These are phyloP conservation scores for Umbelopsis vinacea DNA, from an alignment of 192 early-diverging fungal species.

Conservation along the genomic window DNA sequence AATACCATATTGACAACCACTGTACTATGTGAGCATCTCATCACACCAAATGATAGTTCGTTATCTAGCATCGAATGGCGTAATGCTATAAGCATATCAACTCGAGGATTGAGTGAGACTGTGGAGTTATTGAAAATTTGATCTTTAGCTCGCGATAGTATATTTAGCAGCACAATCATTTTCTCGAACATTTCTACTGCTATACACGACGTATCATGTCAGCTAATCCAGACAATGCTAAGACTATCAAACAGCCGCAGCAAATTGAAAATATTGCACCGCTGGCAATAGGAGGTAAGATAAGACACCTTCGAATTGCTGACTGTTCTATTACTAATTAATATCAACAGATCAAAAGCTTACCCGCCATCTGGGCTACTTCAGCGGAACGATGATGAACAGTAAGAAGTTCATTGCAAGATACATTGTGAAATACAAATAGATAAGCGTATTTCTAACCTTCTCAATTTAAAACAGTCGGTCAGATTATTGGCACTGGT, in stretches of 20 bases:
- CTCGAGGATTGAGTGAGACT: neutral
- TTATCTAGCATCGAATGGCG: constrained; percentile 12
- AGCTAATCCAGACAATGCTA: neutral
- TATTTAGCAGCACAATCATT: neutral
- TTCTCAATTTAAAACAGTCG: neutral
- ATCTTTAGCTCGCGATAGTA: neutral
- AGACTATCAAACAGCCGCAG: neutral
- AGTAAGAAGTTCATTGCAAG: neutral
- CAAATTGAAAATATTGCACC: constrained; percentile 32
- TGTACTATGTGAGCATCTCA: neutral
- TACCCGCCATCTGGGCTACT: constrained; percentile 32
- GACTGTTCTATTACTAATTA: neutral
- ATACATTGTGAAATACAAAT: neutral
- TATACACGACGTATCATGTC: neutral
- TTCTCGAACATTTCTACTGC: neutral
- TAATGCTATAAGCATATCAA: neutral
- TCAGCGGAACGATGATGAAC: constrained; percentile 36
- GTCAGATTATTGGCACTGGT: constrained; percentile 50
- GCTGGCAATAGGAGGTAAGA: constrained; percentile 35
- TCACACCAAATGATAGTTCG: neutral
- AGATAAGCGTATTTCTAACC: too few species aligned
- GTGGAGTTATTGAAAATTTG: neutral
- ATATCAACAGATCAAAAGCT: constrained; percentile 32
- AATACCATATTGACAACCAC: neutral
- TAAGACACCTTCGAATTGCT: neutral